Conservation (phyloP, 2,329 filamentous ascomycete species). For the Talaromyces islandicus region DNA sequence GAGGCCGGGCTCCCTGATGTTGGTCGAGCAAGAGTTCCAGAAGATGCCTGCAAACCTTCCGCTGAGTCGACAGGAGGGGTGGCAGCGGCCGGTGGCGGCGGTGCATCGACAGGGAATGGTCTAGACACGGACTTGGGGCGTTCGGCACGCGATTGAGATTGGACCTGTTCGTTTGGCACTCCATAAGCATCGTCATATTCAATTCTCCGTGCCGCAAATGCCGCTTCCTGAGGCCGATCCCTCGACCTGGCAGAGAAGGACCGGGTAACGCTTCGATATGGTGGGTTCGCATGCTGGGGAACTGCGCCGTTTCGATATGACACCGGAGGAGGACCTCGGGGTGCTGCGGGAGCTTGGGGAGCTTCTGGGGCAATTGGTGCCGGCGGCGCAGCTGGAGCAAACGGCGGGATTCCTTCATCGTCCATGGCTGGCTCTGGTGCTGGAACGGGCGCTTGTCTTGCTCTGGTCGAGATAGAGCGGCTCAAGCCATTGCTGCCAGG, state of each 20-base stretch:
- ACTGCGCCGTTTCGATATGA: slow-evolving; percentile 48
- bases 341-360: slow-evolving; percentile 45
- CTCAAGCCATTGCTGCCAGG: not conserved
- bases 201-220: not conserved
- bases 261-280: slow-evolving; percentile 11
- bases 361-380: slow-evolving; percentile 50
- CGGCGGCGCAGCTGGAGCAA: slow-evolving; percentile 22
- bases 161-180: not conserved
- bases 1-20: slow-evolving; percentile 17
- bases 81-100: not conserved
- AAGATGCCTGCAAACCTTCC: slow-evolving; percentile 7
- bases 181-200: slow-evolving; percentile 5
- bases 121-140: not conserved
- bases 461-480: slow-evolving; percentile 3
- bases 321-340: slow-evolving; percentile 54
- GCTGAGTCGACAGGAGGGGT: slow-evolving; percentile 3
- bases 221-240: slow-evolving; percentile 13
- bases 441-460: slow-evolving; percentile 2
- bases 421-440: slow-evolving; percentile 3
- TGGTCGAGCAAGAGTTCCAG: slow-evolving; percentile 11
- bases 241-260: slow-evolving; percentile 22
- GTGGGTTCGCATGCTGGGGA: not conserved
- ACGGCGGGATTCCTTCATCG: slow-evolving; percentile 8
- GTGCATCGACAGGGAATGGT: not conserved
- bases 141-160: not conserved